phyloP scores from a whole-genome alignment of 306 rosid genomes.

The Cucurbita argyrosperma region DNA sequence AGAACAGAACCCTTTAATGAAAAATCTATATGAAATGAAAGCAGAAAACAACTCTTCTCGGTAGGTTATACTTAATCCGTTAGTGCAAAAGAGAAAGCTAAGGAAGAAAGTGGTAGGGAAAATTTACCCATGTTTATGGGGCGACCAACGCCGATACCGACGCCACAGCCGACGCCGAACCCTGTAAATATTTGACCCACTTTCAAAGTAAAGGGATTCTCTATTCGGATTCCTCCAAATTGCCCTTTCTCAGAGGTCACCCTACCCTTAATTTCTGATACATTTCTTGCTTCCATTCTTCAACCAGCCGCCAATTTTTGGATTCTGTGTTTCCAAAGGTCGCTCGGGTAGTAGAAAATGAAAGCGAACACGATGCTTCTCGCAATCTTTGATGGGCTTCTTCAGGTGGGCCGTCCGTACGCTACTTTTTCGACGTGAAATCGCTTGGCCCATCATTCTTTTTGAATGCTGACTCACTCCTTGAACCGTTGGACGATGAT shows the following conservation, averaged over 20 bases:
- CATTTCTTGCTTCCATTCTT: constrained; percentile 39
- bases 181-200: constrained; percentile 95
- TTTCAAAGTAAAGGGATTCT: constrained; percentile 83
- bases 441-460: background rate
- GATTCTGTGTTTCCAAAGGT: background rate
- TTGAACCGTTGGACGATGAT: too few relatives aligned
- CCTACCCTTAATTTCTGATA: constrained; percentile 5
- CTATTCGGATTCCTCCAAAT: constrained; percentile 29
- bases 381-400: background rate
- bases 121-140: constrained; percentile 78
- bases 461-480: too few relatives aligned
- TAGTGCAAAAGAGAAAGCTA: constrained; percentile 1
- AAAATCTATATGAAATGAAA: background rate
- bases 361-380: background rate
- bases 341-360: background rate
- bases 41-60: background rate
- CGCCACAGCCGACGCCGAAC: constrained; percentile 85
- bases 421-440: background rate
- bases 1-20: background rate
- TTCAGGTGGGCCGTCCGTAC: background rate
- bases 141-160: constrained; percentile 92
- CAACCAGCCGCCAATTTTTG: constrained; percentile 10
- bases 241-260: constrained; percentile 15
- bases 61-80: background rate
- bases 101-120: background rate